Conservation (phyloP, 148 eudicot species). For the Pharnaceum exiguum region DNA sequence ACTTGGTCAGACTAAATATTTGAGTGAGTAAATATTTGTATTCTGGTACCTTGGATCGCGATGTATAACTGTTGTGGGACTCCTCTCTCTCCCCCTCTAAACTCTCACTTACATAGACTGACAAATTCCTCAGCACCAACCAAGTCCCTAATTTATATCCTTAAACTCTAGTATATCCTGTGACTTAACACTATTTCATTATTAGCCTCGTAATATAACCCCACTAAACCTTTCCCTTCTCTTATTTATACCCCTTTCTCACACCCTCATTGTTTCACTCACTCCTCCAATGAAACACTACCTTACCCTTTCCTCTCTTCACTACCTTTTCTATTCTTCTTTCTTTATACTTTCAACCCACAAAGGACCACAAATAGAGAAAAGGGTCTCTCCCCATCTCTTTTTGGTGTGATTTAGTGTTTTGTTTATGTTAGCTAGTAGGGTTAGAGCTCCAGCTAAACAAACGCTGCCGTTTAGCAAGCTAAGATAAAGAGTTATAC, state of each 20-base stretch:
- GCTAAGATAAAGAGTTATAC: neutral
- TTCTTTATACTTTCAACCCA: neutral
- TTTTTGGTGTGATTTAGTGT: neutral
- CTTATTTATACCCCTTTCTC: slow-evolving; percentile 16
- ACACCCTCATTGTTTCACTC: neutral
- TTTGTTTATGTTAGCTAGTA: slow-evolving; percentile 3
- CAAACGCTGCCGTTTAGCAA: neutral
- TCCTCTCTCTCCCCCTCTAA: slow-evolving; percentile 3
- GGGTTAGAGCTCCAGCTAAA: slow-evolving; percentile 29
- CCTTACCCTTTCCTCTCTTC: neutral
- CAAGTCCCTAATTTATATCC: slow-evolving; percentile 11
- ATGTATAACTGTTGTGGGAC: slow-evolving; percentile 55
- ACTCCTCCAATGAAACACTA: neutral
- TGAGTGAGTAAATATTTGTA: neutral
- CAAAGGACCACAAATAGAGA: too few relatives aligned
- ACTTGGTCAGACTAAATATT: slow-evolving; percentile 7
- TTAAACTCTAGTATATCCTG: neutral
- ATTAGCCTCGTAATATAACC: too few relatives aligned
- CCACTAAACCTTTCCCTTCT: neutral
- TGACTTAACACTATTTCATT: neutral
- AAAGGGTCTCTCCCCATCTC: neutral
- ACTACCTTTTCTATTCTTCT: neutral
- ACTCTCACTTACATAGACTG: slow-evolving; percentile 14
- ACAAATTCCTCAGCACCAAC: slow-evolving; percentile 24
- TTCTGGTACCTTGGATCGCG: slow-evolving; percentile 54